These are phyloP conservation scores for Fragaria vesca DNA, from an alignment of 306 rosid genomes.

Conservation along the genomic window DNA sequence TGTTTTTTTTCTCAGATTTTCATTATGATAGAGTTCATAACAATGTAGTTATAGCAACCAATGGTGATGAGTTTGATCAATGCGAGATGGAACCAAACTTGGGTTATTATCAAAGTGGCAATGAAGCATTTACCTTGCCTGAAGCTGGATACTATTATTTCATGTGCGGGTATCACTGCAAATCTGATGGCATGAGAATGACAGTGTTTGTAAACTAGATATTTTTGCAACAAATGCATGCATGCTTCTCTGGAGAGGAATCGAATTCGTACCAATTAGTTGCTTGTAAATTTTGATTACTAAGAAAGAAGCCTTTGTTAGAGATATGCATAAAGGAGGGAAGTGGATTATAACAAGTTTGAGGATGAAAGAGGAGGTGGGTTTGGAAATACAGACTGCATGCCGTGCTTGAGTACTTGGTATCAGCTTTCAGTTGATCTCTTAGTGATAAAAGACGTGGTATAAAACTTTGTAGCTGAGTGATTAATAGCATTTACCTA, in stretches of 20 bases:
- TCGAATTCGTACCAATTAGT: too few relatives aligned
- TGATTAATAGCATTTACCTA: not conserved
- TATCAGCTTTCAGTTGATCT: slow-evolving; percentile 44
- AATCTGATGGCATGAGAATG: not conserved
- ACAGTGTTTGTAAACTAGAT: not conserved
- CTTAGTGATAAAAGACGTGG: not conserved
- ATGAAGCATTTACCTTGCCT: not conserved
- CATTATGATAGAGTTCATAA: not conserved
- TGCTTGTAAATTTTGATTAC: too few relatives aligned
- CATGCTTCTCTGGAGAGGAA: too few relatives aligned
- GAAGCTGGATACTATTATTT: not conserved
- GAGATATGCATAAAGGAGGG: slow-evolving; percentile 49
- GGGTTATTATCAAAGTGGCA: not conserved
- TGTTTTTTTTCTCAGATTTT: not conserved
- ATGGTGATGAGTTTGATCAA: not conserved
- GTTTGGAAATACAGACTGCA: slow-evolving; percentile 43
- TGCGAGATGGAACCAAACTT: not conserved
- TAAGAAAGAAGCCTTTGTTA: slow-evolving; percentile 44
- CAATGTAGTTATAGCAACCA: not conserved
- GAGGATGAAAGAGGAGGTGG: slow-evolving; percentile 55
- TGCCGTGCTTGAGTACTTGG: slow-evolving; percentile 34
- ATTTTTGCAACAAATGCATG: not conserved
- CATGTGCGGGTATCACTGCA: not conserved
- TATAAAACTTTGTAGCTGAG: not conserved
- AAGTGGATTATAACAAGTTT: slow-evolving; percentile 41